Percentiles rank a stretch among this genome's conserved stretches.
Conservation (phyloP, 208 protist species). For the Crithidia sp. region DNA sequence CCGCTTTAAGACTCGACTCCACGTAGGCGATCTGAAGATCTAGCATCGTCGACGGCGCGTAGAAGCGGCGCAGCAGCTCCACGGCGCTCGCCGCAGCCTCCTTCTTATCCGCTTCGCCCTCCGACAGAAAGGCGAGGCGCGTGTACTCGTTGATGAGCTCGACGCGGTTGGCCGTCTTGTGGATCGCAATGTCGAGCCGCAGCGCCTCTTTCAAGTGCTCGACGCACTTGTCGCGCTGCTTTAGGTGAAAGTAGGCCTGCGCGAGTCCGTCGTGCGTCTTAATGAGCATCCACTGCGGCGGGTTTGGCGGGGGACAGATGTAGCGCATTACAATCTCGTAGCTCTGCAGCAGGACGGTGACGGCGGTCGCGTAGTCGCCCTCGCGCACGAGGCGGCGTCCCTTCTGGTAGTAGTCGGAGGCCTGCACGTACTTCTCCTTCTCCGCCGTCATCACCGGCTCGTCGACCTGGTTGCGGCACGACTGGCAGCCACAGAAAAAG, state of each 20-base stretch:
- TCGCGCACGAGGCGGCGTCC: conserved; percentile 82
- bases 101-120: conserved; percentile 40
- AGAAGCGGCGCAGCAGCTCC: conserved; percentile 70
- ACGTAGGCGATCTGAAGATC: conserved; percentile 56
- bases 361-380: conserved; percentile 69
- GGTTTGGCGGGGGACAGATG: conserved; percentile 79
- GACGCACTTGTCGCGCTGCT: conserved; percentile 76
- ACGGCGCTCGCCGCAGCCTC: conserved; percentile 60
- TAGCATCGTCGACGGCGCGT: conserved; percentile 65
- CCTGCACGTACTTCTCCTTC: conserved; percentile 83
- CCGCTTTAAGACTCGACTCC: conserved; percentile 32
- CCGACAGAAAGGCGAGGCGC: conserved; percentile 65
- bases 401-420: conserved; percentile 91
- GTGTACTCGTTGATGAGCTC: conserved; percentile 82
- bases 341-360: conserved; percentile 86
- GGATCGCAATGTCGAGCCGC: conserved; percentile 54
- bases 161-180: conserved; percentile 56
- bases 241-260: conserved; percentile 77
- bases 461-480: conserved; percentile 73
- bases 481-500: conserved; percentile 75
- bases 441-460: conserved; percentile 63
- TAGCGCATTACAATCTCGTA: conserved; percentile 87
- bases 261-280: conserved; percentile 87
- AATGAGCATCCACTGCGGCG: conserved; percentile 85
- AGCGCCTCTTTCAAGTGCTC: conserved; percentile 73